phyloP scores from a whole-genome alignment of 805 yeast species.

The Hanseniaspora clermontiae region DNA sequence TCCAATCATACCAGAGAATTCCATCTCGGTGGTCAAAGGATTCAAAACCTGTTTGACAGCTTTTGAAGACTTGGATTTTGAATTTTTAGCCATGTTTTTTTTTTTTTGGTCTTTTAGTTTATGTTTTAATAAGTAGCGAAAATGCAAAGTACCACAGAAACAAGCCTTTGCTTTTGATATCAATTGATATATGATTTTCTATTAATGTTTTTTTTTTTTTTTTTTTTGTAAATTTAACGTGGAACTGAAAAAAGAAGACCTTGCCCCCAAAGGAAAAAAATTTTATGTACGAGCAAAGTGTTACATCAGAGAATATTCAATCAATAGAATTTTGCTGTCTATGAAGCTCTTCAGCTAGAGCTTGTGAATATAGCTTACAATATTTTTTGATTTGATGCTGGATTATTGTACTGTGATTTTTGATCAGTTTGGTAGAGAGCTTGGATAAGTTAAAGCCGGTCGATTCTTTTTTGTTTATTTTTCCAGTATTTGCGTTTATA shows the following conservation, averaged over 20 bases:
- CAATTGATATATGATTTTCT: not conserved
- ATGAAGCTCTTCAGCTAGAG: not conserved
- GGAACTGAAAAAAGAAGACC: not conserved
- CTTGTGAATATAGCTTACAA: not conserved
- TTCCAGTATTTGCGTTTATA: not conserved
- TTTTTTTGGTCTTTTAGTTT: not conserved
- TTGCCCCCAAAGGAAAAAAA: too few relatives aligned
- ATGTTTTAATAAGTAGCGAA: not conserved
- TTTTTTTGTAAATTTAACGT: not conserved
- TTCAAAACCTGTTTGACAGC: constrained; percentile 32
- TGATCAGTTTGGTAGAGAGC: not conserved
- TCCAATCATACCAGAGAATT: constrained; percentile 71
- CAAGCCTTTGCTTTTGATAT: not conserved
- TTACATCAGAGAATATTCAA: not conserved
- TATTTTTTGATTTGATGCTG: not conserved
- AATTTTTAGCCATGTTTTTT: not conserved
- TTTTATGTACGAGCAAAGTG: not conserved
- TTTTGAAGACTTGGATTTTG: not conserved
- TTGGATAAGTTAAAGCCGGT: not conserved
- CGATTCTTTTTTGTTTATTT: not conserved
- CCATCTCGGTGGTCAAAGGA: constrained; percentile 58
- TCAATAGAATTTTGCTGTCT: not conserved
- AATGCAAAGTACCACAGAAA: too few relatives aligned
- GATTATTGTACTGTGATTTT: not conserved
- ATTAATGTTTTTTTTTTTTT: not conserved